These are phyloP conservation scores for Backusella parvicylindrica DNA, from an alignment of 192 early-diverging fungal genomes.

Conservation along the genomic window DNA sequence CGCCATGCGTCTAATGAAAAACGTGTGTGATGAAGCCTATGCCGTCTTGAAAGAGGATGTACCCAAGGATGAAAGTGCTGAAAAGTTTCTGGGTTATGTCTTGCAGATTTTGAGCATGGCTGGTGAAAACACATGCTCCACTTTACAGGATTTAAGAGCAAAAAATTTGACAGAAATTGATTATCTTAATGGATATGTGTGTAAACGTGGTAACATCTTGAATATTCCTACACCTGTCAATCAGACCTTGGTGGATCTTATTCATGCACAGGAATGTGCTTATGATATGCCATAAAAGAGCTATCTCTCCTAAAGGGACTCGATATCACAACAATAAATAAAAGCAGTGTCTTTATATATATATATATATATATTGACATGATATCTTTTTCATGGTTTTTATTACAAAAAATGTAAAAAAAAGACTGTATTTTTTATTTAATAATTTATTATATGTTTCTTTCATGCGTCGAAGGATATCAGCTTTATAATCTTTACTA, in stretches of 20 bases:
- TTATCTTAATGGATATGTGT: slow-evolving; percentile 61
- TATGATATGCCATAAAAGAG: not conserved
- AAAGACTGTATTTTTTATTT: too few species aligned
- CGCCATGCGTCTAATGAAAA: slow-evolving; percentile 8
- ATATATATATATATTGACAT: too few species aligned
- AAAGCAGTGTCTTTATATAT: too few species aligned
- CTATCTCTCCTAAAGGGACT: too few species aligned
- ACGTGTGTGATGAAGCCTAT: slow-evolving; percentile 25
- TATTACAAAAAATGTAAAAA: too few species aligned
- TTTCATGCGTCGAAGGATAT: too few species aligned
- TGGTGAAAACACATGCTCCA: slow-evolving; percentile 46
- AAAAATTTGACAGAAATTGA: slow-evolving; percentile 50
- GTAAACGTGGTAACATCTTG: slow-evolving; percentile 41
- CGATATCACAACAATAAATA: too few species aligned
- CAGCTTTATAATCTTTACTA: too few species aligned
- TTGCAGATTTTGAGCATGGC: slow-evolving; percentile 34
- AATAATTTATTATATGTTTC: too few species aligned
- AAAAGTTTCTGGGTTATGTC: slow-evolving; percentile 40
- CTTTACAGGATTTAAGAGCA: slow-evolving; percentile 45
- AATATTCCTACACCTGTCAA: slow-evolving; percentile 31
- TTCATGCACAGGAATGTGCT: slow-evolving; percentile 20
- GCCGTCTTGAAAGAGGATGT: slow-evolving; percentile 28
- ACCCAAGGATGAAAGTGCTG: slow-evolving; percentile 32
- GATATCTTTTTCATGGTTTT: too few species aligned
- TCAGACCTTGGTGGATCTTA: slow-evolving; percentile 21